Evolutionary conservation across 352 stramenopile species (phyloP).

Genomic region (Globisporangium barbulae): DNA sequence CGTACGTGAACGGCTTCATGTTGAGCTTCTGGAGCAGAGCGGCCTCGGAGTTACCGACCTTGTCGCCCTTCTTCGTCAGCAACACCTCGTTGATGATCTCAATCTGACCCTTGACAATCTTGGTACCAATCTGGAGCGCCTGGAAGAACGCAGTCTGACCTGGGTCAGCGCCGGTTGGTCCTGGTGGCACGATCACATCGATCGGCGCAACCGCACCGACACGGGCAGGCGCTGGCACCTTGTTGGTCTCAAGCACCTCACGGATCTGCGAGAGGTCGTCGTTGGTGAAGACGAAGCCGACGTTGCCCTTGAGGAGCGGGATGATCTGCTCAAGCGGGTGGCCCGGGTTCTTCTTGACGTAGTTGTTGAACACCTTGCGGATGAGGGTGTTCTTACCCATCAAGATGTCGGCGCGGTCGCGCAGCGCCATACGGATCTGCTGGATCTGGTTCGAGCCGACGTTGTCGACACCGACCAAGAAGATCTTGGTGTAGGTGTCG

Average conservation of each 20-base stretch:
- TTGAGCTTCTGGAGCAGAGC: constrained; percentile 98
- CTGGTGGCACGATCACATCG: constrained; percentile 96
- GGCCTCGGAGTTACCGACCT: constrained; percentile 98
- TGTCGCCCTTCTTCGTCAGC: constrained; percentile 94
- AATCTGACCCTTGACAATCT: constrained; percentile 99
- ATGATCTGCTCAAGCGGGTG: constrained; percentile 91
- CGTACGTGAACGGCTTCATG: constrained; percentile 99
- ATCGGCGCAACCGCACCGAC: constrained; percentile 94
- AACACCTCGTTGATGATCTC: constrained; percentile 98
- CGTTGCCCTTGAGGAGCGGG: constrained; percentile 93
- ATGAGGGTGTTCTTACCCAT: constrained; percentile 99
- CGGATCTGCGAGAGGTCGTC: constrained; percentile 93
- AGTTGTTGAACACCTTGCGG: constrained; percentile 97
- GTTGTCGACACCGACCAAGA: constrained; percentile 99
- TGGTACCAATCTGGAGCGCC: constrained; percentile 98
- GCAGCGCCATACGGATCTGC: constrained; percentile 95
- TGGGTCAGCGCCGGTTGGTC: constrained; percentile 98
- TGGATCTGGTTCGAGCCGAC: constrained; percentile 99
- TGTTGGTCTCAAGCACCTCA: constrained; percentile 85
- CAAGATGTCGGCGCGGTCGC: constrained; percentile 94
- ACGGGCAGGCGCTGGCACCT: constrained; percentile 95
- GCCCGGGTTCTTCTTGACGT: constrained; percentile 95
- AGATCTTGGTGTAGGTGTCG: constrained; percentile 96
- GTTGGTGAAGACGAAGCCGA: constrained; percentile 99
- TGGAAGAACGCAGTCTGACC: constrained; percentile 99